Conservation (phyloP, 2,329 filamentous ascomycete species). For the Phialophora verrucosa region DNA sequence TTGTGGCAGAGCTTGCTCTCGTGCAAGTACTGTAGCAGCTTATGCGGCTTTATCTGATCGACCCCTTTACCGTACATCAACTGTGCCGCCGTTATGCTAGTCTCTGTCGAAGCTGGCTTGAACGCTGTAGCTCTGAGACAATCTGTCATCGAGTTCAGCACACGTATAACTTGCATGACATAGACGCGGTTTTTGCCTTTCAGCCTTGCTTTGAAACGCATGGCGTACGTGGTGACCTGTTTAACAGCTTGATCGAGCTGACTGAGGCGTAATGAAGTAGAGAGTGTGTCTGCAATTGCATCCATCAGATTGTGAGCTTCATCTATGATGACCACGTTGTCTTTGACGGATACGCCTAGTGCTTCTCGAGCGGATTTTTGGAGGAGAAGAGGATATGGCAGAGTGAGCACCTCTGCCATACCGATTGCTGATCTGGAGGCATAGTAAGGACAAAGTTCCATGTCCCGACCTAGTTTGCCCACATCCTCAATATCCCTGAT, state of each 20-base stretch:
- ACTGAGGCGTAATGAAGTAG: slow-evolving; percentile 72
- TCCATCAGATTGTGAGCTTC: slow-evolving; percentile 99
- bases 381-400: slow-evolving; percentile 88
- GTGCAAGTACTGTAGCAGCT: slow-evolving; percentile 83
- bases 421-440: slow-evolving; percentile 85
- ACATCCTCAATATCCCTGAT: slow-evolving; percentile 95
- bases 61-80: slow-evolving; percentile 83
- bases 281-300: slow-evolving; percentile 85
- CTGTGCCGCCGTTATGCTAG: slow-evolving; percentile 71
- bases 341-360: slow-evolving; percentile 81
- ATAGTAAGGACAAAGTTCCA: slow-evolving; percentile 93
- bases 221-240: slow-evolving; percentile 81
- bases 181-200: slow-evolving; percentile 92
- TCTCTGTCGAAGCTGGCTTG: slow-evolving; percentile 59
- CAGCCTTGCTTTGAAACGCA: slow-evolving; percentile 83
- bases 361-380: slow-evolving; percentile 88
- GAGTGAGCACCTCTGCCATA: slow-evolving; percentile 81
- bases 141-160: slow-evolving; percentile 76
- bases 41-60: slow-evolving; percentile 94
- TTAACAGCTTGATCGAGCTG: slow-evolving; percentile 75
- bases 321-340: slow-evolving; percentile 91
- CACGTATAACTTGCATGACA: slow-evolving; percentile 81
- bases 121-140: slow-evolving; percentile 65
- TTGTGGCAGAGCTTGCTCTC: slow-evolving; percentile 93
- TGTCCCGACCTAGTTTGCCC: slow-evolving; percentile 73